Conservation (phyloP, 495 filamentous ascomycete species). For the Podospora australis region DNA sequence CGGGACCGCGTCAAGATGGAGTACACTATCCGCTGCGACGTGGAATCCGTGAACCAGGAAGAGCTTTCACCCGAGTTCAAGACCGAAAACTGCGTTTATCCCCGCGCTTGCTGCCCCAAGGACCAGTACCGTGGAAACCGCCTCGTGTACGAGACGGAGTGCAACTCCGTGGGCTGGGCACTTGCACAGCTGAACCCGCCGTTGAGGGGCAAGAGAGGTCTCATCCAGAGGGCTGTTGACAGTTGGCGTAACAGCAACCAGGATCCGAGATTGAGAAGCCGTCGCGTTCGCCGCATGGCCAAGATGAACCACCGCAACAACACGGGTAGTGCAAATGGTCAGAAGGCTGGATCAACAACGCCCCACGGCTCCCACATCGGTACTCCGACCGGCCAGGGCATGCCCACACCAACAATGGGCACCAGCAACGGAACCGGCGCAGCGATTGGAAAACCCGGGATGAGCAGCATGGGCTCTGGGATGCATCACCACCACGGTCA, state of each 20-base stretch:
- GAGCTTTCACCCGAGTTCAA: conserved; percentile 83
- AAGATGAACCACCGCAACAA: conserved; percentile 73
- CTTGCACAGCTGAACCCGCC: conserved; percentile 87
- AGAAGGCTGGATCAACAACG: conserved; percentile 45
- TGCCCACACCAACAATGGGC: conserved; percentile 45
- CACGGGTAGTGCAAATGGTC: too few relatives aligned
- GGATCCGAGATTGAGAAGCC: conserved; percentile 80
- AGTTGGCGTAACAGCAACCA: conserved; percentile 99
- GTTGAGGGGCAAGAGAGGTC: conserved; percentile 82
- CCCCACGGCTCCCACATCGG: conserved; percentile 41
- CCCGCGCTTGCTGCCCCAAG: conserved; percentile 88
- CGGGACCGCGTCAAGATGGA: conserved; percentile 98
- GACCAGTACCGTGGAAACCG: conserved; percentile 95
- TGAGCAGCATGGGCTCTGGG: conserved; percentile 54
- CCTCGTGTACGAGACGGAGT: conserved; percentile 93
- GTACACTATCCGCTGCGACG: conserved; percentile 96
- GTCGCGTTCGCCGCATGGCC: conserved; percentile 87
- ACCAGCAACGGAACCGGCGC: conserved; percentile 37
- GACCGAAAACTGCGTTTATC: conserved; percentile 96
- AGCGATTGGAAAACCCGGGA: conserved; percentile 49
- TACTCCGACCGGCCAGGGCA: conserved; percentile 49
- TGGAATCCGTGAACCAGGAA: conserved; percentile 92
- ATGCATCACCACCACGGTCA: conserved; percentile 67
- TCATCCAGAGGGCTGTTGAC: conserved; percentile 95
- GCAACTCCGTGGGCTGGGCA: conserved; percentile 97